Conservation (phyloP, 2,329 filamentous ascomycete species). For the Rutstroemia sp. region DNA sequence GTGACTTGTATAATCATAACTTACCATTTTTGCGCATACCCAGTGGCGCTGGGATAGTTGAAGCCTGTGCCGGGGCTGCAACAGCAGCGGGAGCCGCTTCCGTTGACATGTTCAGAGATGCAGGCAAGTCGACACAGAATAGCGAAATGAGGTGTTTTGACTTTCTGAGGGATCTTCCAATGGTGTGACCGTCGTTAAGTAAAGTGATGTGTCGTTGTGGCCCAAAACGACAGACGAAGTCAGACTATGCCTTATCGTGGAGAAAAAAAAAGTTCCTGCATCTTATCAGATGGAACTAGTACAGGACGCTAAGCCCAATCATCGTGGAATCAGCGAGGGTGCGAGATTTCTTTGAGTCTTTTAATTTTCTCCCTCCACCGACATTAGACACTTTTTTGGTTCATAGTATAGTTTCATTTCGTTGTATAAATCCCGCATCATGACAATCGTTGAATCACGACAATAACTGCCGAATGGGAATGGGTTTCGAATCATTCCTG, state of each 20-base stretch:
- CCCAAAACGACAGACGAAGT: neutral
- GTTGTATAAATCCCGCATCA: no score
- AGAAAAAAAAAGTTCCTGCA: neutral
- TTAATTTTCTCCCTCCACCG: neutral
- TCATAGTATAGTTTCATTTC: no score
- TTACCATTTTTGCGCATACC: conserved; percentile 82
- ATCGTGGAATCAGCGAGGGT: neutral
- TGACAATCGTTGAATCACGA: no score
- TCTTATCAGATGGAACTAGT: neutral
- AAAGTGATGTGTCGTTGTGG: neutral
- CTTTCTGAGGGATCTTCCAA: neutral
- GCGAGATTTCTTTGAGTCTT: neutral
- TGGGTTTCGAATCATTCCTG: neutral
- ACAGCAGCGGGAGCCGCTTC: conserved; percentile 12
- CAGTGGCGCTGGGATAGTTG: conserved; percentile 3
- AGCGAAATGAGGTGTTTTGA: neutral
- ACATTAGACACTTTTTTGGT: no score
- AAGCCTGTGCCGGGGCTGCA: neutral
- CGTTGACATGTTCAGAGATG: conserved; percentile 19
- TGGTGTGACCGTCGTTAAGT: neutral
- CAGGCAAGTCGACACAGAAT: neutral
- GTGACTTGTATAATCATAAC: neutral
- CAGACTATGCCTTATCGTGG: neutral
- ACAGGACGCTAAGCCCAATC: neutral
- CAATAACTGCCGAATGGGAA: neutral